A percentile compares a stretch with the other conserved stretches of the same genome.
Conservation (phyloP, 306 rosid species). For the Trifolium subterraneum region DNA sequence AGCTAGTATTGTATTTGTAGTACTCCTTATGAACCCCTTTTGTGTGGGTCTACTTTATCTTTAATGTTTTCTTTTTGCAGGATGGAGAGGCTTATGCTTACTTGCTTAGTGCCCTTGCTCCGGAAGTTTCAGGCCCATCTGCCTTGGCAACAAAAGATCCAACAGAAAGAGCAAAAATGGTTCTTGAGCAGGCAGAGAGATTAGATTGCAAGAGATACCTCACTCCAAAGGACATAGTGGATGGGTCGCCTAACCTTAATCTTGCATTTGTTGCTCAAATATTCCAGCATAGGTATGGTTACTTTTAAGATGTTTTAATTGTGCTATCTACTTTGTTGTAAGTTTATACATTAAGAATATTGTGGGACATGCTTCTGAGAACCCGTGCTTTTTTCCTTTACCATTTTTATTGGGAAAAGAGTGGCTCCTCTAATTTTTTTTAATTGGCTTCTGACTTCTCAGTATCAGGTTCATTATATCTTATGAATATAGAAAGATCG, state of each 20-base stretch:
- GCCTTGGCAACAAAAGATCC: conserved; percentile 70
- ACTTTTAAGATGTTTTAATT: conserved; percentile 35
- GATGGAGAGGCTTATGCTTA: conserved; percentile 96
- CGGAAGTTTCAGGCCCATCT: conserved; percentile 80
- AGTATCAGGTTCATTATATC: conserved; percentile 22
- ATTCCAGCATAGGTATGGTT: conserved; percentile 92
- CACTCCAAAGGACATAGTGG: conserved; percentile 89
- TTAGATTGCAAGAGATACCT: conserved; percentile 94
- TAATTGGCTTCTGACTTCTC: neutral
- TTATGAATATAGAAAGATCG: neutral
- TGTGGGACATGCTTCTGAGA: conserved; percentile 22
- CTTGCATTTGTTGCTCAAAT: conserved; percentile 99
- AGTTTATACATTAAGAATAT: conserved; percentile 10
- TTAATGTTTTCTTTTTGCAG: conserved; percentile 58
- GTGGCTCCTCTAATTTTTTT: conserved; percentile 25
- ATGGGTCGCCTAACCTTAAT: conserved; percentile 98
- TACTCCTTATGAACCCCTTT: conserved; percentile 17
- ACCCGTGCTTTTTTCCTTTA: conserved; percentile 4
- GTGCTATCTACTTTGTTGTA: conserved; percentile 3
- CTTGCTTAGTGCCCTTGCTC: conserved; percentile 95
- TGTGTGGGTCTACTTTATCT: conserved; percentile 15
- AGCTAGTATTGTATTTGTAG: neutral
- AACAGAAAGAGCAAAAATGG: conserved; percentile 81
- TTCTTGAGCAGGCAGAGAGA: conserved; percentile 95
- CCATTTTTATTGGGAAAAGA: conserved; percentile 1